Evolutionary conservation across 176 grass and related monocot species (phyloP).

Genomic region (Oryza meyeriana): DNA sequence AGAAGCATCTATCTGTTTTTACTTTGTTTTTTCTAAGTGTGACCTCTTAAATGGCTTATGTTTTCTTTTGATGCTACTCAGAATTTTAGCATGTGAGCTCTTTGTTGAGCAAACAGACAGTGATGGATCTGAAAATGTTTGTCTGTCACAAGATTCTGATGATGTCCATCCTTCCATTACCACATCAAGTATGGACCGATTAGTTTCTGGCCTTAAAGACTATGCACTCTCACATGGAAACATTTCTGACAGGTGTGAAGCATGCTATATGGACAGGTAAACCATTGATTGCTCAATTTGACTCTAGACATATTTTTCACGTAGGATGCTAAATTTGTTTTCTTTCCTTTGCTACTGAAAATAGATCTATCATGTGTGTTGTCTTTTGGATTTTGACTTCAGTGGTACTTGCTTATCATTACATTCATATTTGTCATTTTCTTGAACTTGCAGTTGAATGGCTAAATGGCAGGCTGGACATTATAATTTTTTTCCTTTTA

Average conservation of each 20-base stretch:
- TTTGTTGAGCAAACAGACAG: constrained; percentile 39
- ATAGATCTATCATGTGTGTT: not conserved
- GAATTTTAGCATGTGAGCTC: constrained; percentile 62
- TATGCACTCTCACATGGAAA: constrained; percentile 61
- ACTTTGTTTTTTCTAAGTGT: constrained; percentile 25
- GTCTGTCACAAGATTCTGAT: constrained; percentile 44
- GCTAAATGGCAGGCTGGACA: not conserved
- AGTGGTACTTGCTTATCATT: constrained; percentile 12
- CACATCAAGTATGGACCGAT: constrained; percentile 37
- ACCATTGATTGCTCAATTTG: not conserved
- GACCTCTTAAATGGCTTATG: not conserved
- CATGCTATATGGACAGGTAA: constrained; percentile 56
- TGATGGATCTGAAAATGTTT: constrained; percentile 39
- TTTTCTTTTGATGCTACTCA: constrained; percentile 35
- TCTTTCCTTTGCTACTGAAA: constrained; percentile 6
- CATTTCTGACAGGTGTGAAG: constrained; percentile 43
- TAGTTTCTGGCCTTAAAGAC: constrained; percentile 59
- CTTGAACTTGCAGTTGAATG: not conserved
- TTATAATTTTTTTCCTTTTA: not conserved
- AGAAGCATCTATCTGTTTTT: constrained; percentile 22
- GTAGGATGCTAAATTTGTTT: not conserved
- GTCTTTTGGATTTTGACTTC: constrained; percentile 1
- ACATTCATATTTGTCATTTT: not conserved
- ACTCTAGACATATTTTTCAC: constrained; percentile 5
- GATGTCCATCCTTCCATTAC: constrained; percentile 39